Evolutionary conservation across 2,329 filamentous ascomycete species (phyloP).

Genomic region (Emergomyces orientalis): DNA sequence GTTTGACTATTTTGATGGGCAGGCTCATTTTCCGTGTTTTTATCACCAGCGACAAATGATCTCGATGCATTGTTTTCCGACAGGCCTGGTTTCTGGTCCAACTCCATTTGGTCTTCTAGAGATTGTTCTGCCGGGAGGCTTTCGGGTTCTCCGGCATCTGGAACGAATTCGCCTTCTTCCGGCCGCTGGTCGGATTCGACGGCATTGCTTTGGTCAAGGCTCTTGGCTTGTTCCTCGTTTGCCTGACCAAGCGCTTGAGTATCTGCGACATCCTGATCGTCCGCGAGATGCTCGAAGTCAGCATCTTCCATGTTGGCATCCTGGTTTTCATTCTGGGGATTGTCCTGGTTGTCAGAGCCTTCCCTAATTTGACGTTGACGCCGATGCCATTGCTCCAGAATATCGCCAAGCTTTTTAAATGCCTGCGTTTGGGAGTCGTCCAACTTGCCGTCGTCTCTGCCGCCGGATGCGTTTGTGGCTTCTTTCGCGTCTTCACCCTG

Average conservation of each 20-base stretch:
- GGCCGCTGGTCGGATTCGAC: constrained; percentile 57
- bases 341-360: constrained; percentile 45
- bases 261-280: constrained; percentile 73
- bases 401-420: constrained; percentile 91
- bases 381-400: constrained; percentile 84
- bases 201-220: constrained; percentile 81
- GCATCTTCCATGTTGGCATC: constrained; percentile 64
- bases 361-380: constrained; percentile 74
- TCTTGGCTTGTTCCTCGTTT: constrained; percentile 74
- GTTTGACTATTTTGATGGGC: constrained; percentile 28
- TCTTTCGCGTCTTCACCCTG: constrained; percentile 25
- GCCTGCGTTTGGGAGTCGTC: constrained; percentile 51
- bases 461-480: constrained; percentile 24
- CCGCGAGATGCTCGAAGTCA: constrained; percentile 89
- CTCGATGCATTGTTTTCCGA: constrained; percentile 32
- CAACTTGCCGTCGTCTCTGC: constrained; percentile 27
- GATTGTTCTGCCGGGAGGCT: constrained; percentile 36
- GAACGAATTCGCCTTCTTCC: constrained; percentile 49
- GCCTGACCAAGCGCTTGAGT: constrained; percentile 86
- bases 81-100: constrained; percentile 27
- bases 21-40: constrained; percentile 25
- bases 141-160: constrained; percentile 40
- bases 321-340: constrained; percentile 44
- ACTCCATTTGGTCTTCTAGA: constrained; percentile 40
- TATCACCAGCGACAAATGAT: constrained; percentile 47